Evolutionary conservation across 805 yeast genomes (phyloP).

Genomic region (Nakazawaea populi): DNA sequence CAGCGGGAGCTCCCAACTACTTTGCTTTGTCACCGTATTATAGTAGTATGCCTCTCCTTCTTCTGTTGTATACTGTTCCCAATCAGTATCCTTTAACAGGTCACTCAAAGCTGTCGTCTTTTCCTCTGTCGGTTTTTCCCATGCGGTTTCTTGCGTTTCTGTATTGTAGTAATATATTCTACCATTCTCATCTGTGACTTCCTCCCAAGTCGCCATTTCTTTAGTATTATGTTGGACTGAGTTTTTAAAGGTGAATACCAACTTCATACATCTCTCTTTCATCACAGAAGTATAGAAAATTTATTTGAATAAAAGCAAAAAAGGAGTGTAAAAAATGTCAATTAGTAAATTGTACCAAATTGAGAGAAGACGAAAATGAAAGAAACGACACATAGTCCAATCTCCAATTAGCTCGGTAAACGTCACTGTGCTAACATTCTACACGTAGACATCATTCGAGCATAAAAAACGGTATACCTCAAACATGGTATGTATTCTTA

Average conservation of each 20-base stretch:
- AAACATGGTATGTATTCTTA: background rate
- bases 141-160: constrained; percentile 61
- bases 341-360: too few relatives aligned
- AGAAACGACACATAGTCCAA: background rate
- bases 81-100: constrained; percentile 46
- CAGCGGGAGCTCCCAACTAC: constrained; percentile 78
- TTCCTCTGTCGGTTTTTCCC: constrained; percentile 71
- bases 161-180: constrained; percentile 66
- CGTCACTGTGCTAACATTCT: too few relatives aligned
- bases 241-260: too few relatives aligned
- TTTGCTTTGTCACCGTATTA: constrained; percentile 54
- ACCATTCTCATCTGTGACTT: constrained; percentile 58
- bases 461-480: too few relatives aligned
- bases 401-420: background rate
- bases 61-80: constrained; percentile 44
- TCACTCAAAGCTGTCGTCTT: constrained; percentile 31
- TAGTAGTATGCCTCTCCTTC: constrained; percentile 60
- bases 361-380: background rate
- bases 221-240: background rate
- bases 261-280: too few relatives aligned
- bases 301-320: too few relatives aligned
- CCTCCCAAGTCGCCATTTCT: constrained; percentile 48
- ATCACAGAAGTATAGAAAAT: too few relatives aligned
- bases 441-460: too few relatives aligned
- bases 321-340: background rate